phyloP scores from a whole-genome alignment of 768 basidiomycete genomes.

The Stropharia rugosoannulata region DNA sequence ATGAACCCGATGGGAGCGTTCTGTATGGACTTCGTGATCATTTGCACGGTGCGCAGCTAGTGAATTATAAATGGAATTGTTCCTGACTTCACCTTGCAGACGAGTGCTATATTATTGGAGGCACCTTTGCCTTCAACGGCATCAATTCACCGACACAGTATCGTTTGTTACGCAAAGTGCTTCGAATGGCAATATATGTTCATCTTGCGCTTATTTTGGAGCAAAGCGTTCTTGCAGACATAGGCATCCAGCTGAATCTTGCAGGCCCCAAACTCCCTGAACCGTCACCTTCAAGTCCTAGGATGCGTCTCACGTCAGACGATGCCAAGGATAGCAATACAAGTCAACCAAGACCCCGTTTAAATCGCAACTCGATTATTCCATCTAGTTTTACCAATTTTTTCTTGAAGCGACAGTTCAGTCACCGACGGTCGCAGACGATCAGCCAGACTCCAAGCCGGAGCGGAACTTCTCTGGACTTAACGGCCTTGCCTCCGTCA shows the following conservation, averaged over 20 bases:
- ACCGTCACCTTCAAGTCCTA: conserved; percentile 24
- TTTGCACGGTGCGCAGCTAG: conserved; percentile 43
- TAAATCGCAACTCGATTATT: conserved; percentile 30
- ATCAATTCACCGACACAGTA: conserved; percentile 42
- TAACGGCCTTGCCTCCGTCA: conserved; percentile 21
- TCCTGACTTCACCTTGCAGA: conserved; percentile 10
- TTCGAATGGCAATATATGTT: conserved; percentile 51
- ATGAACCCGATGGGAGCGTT: conserved; percentile 29
- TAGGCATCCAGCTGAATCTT: conserved; percentile 45
- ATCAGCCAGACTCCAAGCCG: conserved; percentile 24
- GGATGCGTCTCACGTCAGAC: neutral
- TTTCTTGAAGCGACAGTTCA: conserved; percentile 26
- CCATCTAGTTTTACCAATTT: conserved; percentile 42
- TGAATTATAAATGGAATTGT: neutral
- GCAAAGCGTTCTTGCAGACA: conserved; percentile 54
- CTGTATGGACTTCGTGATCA: conserved; percentile 49
- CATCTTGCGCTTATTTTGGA: conserved; percentile 63
- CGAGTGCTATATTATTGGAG: conserved; percentile 47
- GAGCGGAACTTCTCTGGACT: conserved; percentile 38
- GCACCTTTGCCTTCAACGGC: conserved; percentile 57
- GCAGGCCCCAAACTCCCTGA: conserved; percentile 30
- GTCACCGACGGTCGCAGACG: conserved; percentile 21
- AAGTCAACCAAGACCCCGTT: conserved; percentile 8
- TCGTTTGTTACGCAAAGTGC: conserved; percentile 40
- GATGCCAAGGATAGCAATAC: neutral